These are phyloP conservation scores for Cladosporium austrohemisphaericum DNA, from an alignment of 2,329 filamentous ascomycete genomes.

Conservation along the genomic window DNA sequence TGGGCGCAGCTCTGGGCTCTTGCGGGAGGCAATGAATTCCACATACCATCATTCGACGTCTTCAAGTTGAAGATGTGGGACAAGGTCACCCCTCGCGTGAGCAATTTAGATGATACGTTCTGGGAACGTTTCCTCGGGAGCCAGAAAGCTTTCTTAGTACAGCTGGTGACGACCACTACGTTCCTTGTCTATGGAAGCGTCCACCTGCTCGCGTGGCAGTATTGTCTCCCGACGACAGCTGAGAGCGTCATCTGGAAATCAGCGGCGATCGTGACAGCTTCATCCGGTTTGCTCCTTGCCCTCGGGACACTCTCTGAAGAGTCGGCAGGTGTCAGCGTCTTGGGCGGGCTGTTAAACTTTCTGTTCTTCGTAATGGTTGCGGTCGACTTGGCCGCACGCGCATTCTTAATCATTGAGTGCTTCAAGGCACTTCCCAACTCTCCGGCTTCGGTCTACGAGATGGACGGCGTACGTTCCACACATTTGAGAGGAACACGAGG, in stretches of 20 bases:
- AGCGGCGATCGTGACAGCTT: not conserved
- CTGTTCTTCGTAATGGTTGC: not conserved
- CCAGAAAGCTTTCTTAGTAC: not conserved
- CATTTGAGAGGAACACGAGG: constrained; percentile 11
- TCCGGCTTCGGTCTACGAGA: constrained; percentile 12
- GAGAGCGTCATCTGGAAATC: not conserved
- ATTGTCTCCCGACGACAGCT: not conserved
- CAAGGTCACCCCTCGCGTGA: not conserved
- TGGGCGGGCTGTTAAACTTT: too few relatives aligned
- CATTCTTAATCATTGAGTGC: constrained; percentile 20
- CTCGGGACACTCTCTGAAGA: not conserved
- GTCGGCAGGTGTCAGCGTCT: not conserved
- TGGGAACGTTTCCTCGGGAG: too few relatives aligned
- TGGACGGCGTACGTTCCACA: constrained; percentile 20
- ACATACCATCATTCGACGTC: too few relatives aligned
- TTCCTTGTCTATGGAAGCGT: not conserved
- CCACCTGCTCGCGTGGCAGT: constrained; percentile 6
- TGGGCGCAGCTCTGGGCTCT: too few relatives aligned
- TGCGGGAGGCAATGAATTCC: too few relatives aligned
- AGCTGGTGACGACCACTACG: not conserved
- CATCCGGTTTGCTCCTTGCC: not conserved
- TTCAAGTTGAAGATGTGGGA: too few relatives aligned
- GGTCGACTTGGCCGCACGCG: constrained; percentile 14
- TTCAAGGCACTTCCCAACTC: constrained; percentile 18
- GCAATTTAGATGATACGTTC: not conserved